Evolutionary conservation across 78 protist genomes (phyloP), one percentile per base, ranked within the genome.

Genomic region (Cavenderia fasciculata): DNA sequence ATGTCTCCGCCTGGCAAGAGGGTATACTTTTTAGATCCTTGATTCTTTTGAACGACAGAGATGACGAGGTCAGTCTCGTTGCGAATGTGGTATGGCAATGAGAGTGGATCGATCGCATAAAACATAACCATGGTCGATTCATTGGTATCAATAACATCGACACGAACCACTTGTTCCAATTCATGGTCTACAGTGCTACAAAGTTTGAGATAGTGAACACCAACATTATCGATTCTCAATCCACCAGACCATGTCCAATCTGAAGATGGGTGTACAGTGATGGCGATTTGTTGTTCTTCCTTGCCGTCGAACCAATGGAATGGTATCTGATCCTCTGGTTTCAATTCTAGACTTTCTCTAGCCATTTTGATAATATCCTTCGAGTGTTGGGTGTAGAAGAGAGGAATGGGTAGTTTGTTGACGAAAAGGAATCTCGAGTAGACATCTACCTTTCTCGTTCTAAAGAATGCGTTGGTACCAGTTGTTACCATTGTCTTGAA

Each of bases 231-330:
- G 34, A 82, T 68, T 8, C 70, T 11, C 5, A 68, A 38, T 41
- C 78, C 78, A 29, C 74, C 73, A 5, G 90, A 82, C 77, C 78
- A 82, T 52, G 25, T 41, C 77, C 78, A 82, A 19, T 63, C 54
- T 14, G 54, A 12, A 18, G 54, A 49, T 6, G 57, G 36, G 1
- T 59, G 46, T 19, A 69, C 68, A 8, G 90, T 54, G 0, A 82
- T 66, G 6, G 90, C 72, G 0, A 82, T n/a, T 47, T n/a, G 21
- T 57, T 82, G 90, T 43, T 82, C 90, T 7, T 65, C 76, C 23
- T 43, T 34, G 5, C 90, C 90, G 40, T 82, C 49, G 52, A 68
- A 82, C 90, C 90, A 82, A 54, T 82, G 66, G 78, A 82, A 82
- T 27, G 90, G 90, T 21, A 56, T 68, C 8, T 71, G 74, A 4